These are phyloP conservation scores for Arabidopsis arenosa DNA, from an alignment of 345 rosid species.

Conservation along the genomic window DNA sequence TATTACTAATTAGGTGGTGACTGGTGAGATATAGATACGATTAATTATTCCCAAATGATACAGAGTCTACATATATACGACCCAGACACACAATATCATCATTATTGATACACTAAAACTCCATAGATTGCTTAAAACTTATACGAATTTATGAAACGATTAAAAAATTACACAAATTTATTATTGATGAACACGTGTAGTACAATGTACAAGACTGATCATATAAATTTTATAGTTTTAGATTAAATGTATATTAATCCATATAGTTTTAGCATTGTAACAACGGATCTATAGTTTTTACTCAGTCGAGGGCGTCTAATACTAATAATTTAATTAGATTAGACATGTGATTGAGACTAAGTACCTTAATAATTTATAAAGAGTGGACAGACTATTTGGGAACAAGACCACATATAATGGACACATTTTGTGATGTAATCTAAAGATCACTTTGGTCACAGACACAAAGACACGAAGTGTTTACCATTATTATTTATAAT, in stretches of 20 bases:
- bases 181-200: neutral
- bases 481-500: constrained; percentile 19
- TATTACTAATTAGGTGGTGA: neutral
- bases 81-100: constrained; percentile 6
- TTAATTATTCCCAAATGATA: neutral
- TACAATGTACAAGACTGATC: neutral
- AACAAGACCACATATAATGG: constrained; percentile 27
- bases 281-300: neutral
- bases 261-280: neutral
- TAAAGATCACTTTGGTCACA: constrained; percentile 39
- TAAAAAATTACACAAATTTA: neutral
- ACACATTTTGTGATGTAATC: constrained; percentile 37
- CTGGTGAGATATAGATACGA: neutral
- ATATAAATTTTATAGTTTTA: neutral
- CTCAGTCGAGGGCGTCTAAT: neutral
- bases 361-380: constrained; percentile 25
- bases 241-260: neutral
- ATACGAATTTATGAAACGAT: neutral
- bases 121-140: neutral
- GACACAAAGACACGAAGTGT: constrained; percentile 29
- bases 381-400: constrained; percentile 30
- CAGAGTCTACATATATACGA: constrained; percentile 3
- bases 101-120: neutral
- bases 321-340: constrained; percentile 18
- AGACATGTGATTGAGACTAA: constrained; percentile 42